These are phyloP conservation scores for Blastomyces parvus DNA, from an alignment of 2,329 filamentous ascomycete genomes.

Conservation along the genomic window DNA sequence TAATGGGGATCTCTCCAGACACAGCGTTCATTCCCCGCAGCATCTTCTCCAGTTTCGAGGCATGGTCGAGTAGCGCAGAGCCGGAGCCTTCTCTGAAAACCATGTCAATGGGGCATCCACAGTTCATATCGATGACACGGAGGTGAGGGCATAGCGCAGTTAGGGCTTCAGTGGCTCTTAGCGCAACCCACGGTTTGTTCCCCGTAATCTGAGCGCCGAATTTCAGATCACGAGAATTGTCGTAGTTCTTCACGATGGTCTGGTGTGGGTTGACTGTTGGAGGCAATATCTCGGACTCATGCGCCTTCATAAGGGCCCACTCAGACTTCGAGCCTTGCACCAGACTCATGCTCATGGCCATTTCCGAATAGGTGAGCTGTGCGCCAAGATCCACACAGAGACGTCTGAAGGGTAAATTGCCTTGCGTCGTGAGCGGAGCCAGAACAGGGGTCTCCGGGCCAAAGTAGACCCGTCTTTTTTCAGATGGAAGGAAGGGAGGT, in stretches of 20 bases:
- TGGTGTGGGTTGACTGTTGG: constrained; percentile 53
- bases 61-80: constrained; percentile 81
- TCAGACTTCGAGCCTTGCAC: constrained; percentile 84
- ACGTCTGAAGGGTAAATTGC: constrained; percentile 87
- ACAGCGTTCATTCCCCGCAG: constrained; percentile 92
- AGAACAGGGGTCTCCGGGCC: constrained; percentile 84
- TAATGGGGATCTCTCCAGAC: constrained; percentile 82
- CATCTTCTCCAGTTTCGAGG: constrained; percentile 84
- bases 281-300: constrained; percentile 67
- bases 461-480: constrained; percentile 91
- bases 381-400: constrained; percentile 83
- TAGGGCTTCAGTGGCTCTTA: constrained; percentile 79
- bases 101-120: constrained; percentile 92
- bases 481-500: constrained; percentile 76
- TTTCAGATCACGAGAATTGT: constrained; percentile 70
- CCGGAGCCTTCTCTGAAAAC: constrained; percentile 82
- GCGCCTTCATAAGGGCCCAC: constrained; percentile 91
- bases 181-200: constrained; percentile 80
- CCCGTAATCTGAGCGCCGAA: constrained; percentile 91
- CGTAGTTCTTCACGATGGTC: constrained; percentile 62
- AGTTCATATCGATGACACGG: constrained; percentile 89
- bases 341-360: constrained; percentile 86
- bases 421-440: constrained; percentile 93
- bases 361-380: constrained; percentile 93
- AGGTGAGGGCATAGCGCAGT: constrained; percentile 69